Evolutionary conservation across 371 early-diverging fungal species (phyloP), one percentile per base, ranked within the genome.

Genomic region (Rhizomucor miehei): DNA sequence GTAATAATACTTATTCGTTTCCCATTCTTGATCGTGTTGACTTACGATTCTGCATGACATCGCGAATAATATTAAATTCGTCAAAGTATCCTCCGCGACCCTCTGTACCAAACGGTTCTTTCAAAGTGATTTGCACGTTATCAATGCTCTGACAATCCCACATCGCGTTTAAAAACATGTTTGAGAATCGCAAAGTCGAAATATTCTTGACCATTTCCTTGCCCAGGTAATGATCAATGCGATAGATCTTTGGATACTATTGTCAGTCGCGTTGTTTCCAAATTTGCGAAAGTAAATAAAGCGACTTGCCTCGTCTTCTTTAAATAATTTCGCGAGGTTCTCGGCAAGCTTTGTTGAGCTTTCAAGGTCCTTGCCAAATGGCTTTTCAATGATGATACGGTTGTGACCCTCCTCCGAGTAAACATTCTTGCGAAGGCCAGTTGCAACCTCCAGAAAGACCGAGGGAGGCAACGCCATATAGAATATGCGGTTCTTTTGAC

Each of bases 21-120:
- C n/a, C n/a, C n/a, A n/a, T n/a, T n/a, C n/a, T n/a, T n/a, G n/a
- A n/a, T n/a, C n/a, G n/a, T n/a, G 11, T 16, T 11, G 34, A 13
- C 79, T 63, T 78, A 84, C 86, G 91, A 80, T 99, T 99, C 79
- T 99, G 99, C 89, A 99, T 95, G 19, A 99, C 98, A 67, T 99
- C 99, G 56, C 99, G 93, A 59, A 99, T 95, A 49, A 98, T 96
- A 34, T 99, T 99, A 70, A 90, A 95, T 70, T 97, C 92, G 69
- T 99, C 97, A 86, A 99, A 99, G 81, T 99, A 99, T 1, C 97
- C 95, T 38, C 99, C 98, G 29, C 99, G 91, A 38, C 99, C 99
- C 66, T 98, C 93, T 10, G 95, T 96, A 16, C 99, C 99, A 73
- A 99, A 88, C 45, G 84, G 85, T 68, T 99, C 99, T 63, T 98